A percentile compares a stretch with the other conserved stretches of the same genome.
Conservation (phyloP, 164 flowering plant species). For the Stephania cephalantha region DNA sequence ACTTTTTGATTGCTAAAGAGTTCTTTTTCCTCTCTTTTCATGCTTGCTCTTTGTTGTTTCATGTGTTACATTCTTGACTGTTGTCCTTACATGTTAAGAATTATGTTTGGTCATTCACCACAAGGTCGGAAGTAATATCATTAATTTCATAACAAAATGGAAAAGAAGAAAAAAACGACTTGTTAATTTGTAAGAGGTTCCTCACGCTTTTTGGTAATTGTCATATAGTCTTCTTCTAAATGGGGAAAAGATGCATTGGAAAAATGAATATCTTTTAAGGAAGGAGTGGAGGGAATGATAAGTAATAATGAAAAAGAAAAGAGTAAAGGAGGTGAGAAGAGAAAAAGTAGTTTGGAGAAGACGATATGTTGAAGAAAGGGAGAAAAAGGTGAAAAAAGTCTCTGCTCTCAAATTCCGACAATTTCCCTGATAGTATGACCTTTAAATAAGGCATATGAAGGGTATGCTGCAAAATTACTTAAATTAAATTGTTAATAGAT, state of each 20-base stretch:
- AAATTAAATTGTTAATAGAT: background rate
- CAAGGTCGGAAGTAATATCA: background rate
- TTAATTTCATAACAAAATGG: background rate
- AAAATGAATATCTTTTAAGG: background rate
- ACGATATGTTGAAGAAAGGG: background rate
- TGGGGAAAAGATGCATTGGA: background rate
- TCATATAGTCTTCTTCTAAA: background rate
- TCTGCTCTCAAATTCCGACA: background rate
- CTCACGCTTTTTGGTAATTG: background rate
- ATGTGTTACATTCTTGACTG: background rate
- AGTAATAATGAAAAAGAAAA: background rate
- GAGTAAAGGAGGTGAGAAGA: background rate
- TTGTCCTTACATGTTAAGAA: background rate
- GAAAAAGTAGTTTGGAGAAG: background rate
- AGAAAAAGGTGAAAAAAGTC: background rate
- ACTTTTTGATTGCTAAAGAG: background rate
- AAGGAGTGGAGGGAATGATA: background rate
- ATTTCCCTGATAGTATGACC: background rate
- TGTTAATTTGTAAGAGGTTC: background rate
- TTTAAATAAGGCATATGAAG: background rate
- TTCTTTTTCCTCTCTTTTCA: background rate
- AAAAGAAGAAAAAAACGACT: background rate
- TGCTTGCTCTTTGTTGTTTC: background rate
- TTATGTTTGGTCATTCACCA: background rate
- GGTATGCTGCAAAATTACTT: background rate